Percentiles rank a stretch among this genome's conserved stretches.
phyloP scores from a whole-genome alignment of 2,329 filamentous ascomycete species.

The Akanthomyces lecanii region DNA sequence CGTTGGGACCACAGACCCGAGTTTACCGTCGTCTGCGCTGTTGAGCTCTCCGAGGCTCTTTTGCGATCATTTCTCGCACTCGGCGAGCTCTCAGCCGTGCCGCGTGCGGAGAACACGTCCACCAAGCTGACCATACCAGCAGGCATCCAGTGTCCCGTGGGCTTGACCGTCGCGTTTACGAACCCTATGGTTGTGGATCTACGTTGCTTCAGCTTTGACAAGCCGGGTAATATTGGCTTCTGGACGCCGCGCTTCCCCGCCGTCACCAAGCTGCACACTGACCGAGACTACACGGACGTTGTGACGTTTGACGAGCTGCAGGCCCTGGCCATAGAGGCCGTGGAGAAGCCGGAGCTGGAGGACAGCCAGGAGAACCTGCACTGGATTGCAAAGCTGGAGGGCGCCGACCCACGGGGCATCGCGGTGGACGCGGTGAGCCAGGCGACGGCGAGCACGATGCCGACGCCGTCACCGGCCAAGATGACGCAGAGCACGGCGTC shows the following conservation, averaged over 20 bases:
- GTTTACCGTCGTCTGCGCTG: slow-evolving; percentile 64
- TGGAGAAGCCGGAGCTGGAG: slow-evolving; percentile 43
- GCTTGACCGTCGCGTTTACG: slow-evolving; percentile 56
- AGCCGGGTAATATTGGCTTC: slow-evolving; percentile 62
- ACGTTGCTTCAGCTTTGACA: slow-evolving; percentile 75
- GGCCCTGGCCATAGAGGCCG: slow-evolving; percentile 56
- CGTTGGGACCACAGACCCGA: slow-evolving; percentile 48
- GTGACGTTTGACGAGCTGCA: slow-evolving; percentile 69
- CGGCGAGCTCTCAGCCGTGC: slow-evolving; percentile 42
- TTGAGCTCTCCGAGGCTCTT: slow-evolving; percentile 51
- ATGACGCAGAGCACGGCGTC: slow-evolving; percentile 22
- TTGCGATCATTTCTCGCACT: slow-evolving; percentile 47
- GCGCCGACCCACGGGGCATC: slow-evolving; percentile 44
- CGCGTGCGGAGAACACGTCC: slow-evolving; percentile 32
- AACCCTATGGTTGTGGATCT: slow-evolving; percentile 75
- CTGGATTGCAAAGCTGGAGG: slow-evolving; percentile 60
- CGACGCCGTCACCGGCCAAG: slow-evolving; percentile 31
- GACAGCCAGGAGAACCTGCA: slow-evolving; percentile 56
- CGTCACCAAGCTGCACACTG: slow-evolving; percentile 72
- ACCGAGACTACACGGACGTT: slow-evolving; percentile 65
- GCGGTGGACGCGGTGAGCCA: slow-evolving; percentile 44
- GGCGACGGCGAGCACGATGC: slow-evolving; percentile 36
- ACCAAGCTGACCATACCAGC: slow-evolving; percentile 46
- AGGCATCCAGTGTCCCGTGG: slow-evolving; percentile 38
- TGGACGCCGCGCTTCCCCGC: slow-evolving; percentile 74